A percentile compares a stretch with the other conserved stretches of the same genome.
phyloP scores from a whole-genome alignment of 2,329 filamentous ascomycete genomes.

The Penicillium sp. region DNA sequence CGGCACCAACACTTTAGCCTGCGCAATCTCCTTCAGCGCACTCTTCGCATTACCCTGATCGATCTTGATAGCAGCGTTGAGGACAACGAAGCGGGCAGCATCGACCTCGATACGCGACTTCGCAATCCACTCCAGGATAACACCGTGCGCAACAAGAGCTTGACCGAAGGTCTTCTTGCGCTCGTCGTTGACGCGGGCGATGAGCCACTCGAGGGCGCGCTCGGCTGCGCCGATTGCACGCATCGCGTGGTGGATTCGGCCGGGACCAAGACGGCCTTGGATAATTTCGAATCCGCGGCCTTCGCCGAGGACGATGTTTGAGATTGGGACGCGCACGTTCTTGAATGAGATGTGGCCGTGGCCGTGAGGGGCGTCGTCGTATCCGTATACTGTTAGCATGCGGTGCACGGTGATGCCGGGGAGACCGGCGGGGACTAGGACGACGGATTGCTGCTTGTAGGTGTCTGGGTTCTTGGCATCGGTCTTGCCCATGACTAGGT shows the following conservation, averaged over 20 bases:
- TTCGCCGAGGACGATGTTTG: constrained; percentile 86
- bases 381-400: constrained; percentile 92
- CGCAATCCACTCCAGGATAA: constrained; percentile 93
- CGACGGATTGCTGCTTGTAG: constrained; percentile 90
- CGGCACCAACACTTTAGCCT: constrained; percentile 92
- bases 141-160: constrained; percentile 81
- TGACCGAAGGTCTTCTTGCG: constrained; percentile 90
- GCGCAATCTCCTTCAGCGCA: constrained; percentile 87
- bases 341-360: constrained; percentile 90
- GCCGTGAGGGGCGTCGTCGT: constrained; percentile 96
- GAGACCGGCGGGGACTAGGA: constrained; percentile 78
- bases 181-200: constrained; percentile 90
- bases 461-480: constrained; percentile 72
- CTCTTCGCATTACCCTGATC: constrained; percentile 86
- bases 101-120: constrained; percentile 93
- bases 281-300: constrained; percentile 98
- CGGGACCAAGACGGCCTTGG: constrained; percentile 91
- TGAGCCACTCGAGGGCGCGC: constrained; percentile 89
- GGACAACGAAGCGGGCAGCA: constrained; percentile 80
- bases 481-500: constrained; percentile 95
- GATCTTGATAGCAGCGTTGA: constrained; percentile 95
- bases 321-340: constrained; percentile 82
- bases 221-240: constrained; percentile 89
- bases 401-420: constrained; percentile 90
- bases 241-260: constrained; percentile 98